Conservation (phyloP, 2,329 filamentous ascomycete genomes). For the Neonectria sp. region DNA sequence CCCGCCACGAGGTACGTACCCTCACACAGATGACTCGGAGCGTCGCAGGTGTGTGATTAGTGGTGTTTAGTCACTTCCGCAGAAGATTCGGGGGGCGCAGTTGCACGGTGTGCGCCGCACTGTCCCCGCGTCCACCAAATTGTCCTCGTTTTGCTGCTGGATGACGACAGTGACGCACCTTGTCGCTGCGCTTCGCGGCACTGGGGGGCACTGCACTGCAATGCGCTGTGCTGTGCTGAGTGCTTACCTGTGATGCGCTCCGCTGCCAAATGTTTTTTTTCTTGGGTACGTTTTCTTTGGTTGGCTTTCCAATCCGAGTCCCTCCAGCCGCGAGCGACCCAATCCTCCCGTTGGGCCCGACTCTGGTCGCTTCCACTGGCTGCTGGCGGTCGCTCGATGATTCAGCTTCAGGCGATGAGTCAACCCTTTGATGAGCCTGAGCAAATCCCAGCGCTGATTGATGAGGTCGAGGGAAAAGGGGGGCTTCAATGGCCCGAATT, state of each 20-base stretch:
- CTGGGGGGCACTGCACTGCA: conserved; percentile 37
- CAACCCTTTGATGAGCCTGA: conserved; percentile 36
- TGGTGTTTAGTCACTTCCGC: conserved; percentile 43
- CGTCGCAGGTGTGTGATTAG: conserved; percentile 34
- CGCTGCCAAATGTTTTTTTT: conserved; percentile 27
- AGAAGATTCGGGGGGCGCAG: conserved; percentile 37
- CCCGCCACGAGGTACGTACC: conserved; percentile 5
- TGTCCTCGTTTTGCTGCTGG: conserved; percentile 36
- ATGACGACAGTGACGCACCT: conserved; percentile 47
- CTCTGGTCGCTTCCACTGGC: conserved; percentile 34
- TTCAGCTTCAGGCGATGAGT: conserved; percentile 43
- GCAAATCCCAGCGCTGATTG: conserved; percentile 25
- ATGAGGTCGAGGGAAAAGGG: conserved; percentile 8
- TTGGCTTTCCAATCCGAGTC: conserved; percentile 39
- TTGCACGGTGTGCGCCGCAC: conserved; percentile 44
- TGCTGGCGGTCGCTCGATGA: conserved; percentile 25
- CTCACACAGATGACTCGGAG: not conserved
- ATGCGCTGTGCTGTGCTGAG: conserved; percentile 41
- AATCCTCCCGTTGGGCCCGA: conserved; percentile 39
- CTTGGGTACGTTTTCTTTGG: conserved; percentile 26
- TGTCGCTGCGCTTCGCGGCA: conserved; percentile 31
- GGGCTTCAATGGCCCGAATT: conserved; percentile 10
- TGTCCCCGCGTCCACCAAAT: conserved; percentile 31
- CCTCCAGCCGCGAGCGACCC: conserved; percentile 33
- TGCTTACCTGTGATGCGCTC: conserved; percentile 34